Evolutionary conservation across 2,329 filamentous ascomycete species (phyloP).

Genomic region (Colletotrichum kahawae): DNA sequence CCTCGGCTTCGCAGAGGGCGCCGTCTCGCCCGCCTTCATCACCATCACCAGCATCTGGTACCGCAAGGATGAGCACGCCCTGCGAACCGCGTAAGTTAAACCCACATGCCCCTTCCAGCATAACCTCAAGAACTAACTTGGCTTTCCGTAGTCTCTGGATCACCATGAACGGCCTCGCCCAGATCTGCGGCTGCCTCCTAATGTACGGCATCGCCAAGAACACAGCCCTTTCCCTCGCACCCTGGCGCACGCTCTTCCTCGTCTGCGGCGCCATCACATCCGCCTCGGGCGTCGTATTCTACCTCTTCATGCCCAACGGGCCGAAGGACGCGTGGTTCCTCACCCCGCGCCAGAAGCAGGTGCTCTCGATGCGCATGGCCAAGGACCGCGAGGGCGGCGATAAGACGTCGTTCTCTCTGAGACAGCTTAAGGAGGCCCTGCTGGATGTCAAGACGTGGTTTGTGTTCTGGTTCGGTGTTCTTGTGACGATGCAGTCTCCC

Average conservation of each 20-base stretch:
- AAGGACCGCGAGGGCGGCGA: slow-evolving; percentile 37
- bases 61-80: slow-evolving; percentile 32
- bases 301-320: slow-evolving; percentile 49
- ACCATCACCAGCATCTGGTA: slow-evolving; percentile 38
- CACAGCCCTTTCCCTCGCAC: slow-evolving; percentile 36
- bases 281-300: slow-evolving; percentile 47
- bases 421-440: slow-evolving; percentile 48
- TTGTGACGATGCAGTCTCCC: slow-evolving; percentile 51
- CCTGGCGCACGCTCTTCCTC: slow-evolving; percentile 54
- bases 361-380: slow-evolving; percentile 39
- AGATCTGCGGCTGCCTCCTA: slow-evolving; percentile 31
- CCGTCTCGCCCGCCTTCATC: slow-evolving; percentile 36
- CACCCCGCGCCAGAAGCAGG: slow-evolving; percentile 43
- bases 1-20: slow-evolving; percentile 42
- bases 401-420: slow-evolving; percentile 45
- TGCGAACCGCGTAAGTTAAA: slow-evolving; percentile 27
- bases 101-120: fast-evolving
- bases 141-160: slow-evolving; percentile 30
- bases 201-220: slow-evolving; percentile 49
- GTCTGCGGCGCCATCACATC: slow-evolving; percentile 53
- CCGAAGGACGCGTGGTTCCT: slow-evolving; percentile 56
- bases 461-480: slow-evolving; percentile 48
- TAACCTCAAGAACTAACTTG: not conserved
- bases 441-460: slow-evolving; percentile 48
- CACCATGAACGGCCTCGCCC: slow-evolving; percentile 32